phyloP scores from a whole-genome alignment of 495 filamentous ascomycete genomes.

The Aspergillus conjunctus region DNA sequence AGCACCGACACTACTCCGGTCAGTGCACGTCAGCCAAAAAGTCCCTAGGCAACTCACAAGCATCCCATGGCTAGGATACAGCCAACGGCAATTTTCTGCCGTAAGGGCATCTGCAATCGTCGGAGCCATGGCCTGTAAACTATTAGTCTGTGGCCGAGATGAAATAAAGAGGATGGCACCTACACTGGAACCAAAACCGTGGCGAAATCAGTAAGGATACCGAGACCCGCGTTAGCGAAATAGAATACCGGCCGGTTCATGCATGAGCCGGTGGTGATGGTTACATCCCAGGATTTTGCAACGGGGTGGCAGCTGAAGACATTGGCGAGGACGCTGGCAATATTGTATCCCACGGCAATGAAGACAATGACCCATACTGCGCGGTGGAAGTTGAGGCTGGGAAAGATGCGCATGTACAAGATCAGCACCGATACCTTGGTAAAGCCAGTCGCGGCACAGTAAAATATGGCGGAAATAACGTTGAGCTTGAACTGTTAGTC shows the following conservation, averaged over 20 bases:
- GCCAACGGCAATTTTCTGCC: slow-evolving; percentile 34
- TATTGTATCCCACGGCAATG: slow-evolving; percentile 37
- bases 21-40: background rate
- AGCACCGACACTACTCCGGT: slow-evolving; percentile 32
- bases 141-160: too few relatives aligned
- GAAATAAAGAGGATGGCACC: slow-evolving; percentile 11
- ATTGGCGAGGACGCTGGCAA: slow-evolving; percentile 40
- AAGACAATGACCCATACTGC: slow-evolving; percentile 35
- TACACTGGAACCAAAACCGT: slow-evolving; percentile 43
- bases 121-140: slow-evolving; percentile 35
- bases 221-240: slow-evolving; percentile 40
- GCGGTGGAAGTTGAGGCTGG: slow-evolving; percentile 37
- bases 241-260: slow-evolving; percentile 37
- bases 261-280: slow-evolving; percentile 29
- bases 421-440: slow-evolving; percentile 49
- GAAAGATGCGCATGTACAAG: slow-evolving; percentile 54
- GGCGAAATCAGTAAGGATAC: slow-evolving; percentile 41
- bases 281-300: slow-evolving; percentile 35
- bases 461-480: slow-evolving; percentile 30
- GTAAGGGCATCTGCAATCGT: slow-evolving; percentile 35
- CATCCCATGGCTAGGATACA: slow-evolving; percentile 35
- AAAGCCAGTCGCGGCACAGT: slow-evolving; percentile 42
- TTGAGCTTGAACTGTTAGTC: slow-evolving; percentile 16
- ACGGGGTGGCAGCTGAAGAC: slow-evolving; percentile 36
- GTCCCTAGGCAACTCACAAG: slow-evolving; percentile 27